Conservation (phyloP, 2,329 filamentous ascomycete genomes). For the Bipolaris victoriae region DNA sequence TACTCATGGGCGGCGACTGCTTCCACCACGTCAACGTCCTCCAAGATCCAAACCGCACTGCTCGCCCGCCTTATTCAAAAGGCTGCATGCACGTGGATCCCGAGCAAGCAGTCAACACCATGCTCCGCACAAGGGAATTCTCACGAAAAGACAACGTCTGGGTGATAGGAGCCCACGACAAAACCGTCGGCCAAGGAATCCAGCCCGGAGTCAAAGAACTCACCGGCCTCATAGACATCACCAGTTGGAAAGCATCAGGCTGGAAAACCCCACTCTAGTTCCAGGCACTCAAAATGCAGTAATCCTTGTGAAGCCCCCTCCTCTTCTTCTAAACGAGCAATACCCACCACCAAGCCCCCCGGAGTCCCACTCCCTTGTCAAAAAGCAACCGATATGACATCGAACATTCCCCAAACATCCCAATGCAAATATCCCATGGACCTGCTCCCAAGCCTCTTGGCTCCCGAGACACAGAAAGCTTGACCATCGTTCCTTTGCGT, state of each 20-base stretch:
- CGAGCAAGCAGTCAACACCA: constrained; percentile 36
- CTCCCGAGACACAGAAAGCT: constrained; percentile 30
- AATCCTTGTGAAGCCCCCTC: background rate
- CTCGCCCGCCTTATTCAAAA: constrained; percentile 39
- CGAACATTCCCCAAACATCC: background rate
- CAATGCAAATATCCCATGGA: background rate
- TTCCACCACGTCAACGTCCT: constrained; percentile 41
- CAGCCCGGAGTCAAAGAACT: constrained; percentile 29
- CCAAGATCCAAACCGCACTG: constrained; percentile 34
- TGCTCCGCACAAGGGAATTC: constrained; percentile 31
- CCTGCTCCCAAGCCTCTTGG: constrained; percentile 22
- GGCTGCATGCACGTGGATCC: constrained; percentile 39
- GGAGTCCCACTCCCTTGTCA: background rate
- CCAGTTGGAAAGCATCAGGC: constrained; percentile 31
- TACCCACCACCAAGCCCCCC: background rate
- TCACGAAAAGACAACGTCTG: constrained; percentile 34
- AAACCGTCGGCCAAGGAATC: constrained; percentile 34
- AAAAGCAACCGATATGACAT: background rate
- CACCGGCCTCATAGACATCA: constrained; percentile 32
- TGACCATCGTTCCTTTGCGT: constrained; percentile 14
- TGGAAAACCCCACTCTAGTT: constrained; percentile 32
- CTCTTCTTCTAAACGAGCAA: background rate
- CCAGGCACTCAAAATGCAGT: background rate
- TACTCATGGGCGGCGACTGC: constrained; percentile 41
- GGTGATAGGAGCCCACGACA: constrained; percentile 43